These are phyloP conservation scores for Bifiguratus adelaidae DNA, from an alignment of 192 early-diverging fungal species.

Conservation along the genomic window DNA sequence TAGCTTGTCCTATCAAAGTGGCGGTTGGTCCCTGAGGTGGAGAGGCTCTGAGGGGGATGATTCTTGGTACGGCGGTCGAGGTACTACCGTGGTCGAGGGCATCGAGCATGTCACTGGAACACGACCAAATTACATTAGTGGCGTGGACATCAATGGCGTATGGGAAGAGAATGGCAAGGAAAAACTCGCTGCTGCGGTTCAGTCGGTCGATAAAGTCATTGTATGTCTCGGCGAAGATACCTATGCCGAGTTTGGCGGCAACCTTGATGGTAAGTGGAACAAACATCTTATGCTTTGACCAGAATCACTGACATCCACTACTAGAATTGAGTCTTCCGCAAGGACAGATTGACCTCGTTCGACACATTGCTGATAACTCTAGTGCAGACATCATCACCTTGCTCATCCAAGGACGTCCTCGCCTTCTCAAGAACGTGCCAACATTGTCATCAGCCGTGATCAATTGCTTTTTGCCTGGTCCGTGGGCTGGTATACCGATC, in stretches of 20 bases:
- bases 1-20: too few species aligned
- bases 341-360: slow-evolving; percentile 29
- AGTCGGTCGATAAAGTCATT: slow-evolving; percentile 31
- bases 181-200: slow-evolving; percentile 3
- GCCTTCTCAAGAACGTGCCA: slow-evolving; percentile 23
- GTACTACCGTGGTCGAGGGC: slow-evolving; percentile 10
- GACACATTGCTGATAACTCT: slow-evolving; percentile 11
- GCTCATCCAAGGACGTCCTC: slow-evolving; percentile 37
- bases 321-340: slow-evolving; percentile 22
- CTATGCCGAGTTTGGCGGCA: slow-evolving; percentile 42
- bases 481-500: slow-evolving; percentile 34
- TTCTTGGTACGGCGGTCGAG: slow-evolving; percentile 16
- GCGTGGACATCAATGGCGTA: slow-evolving; percentile 34
- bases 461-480: slow-evolving; percentile 31
- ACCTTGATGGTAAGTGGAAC: slow-evolving; percentile 32
- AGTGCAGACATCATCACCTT: slow-evolving; percentile 22
- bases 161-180: background rate
- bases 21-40: too few species aligned
- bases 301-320: too few species aligned
- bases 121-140: background rate
- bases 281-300: too few species aligned
- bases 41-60: slow-evolving; percentile 30
- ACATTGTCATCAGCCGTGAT: slow-evolving; percentile 21
- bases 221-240: slow-evolving; percentile 37
- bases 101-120: slow-evolving; percentile 12